Evolutionary conservation across 768 basidiomycete species (phyloP), one percentile per base, ranked within the genome.

Genomic region (Brasilioporus rufonigricans): DNA sequence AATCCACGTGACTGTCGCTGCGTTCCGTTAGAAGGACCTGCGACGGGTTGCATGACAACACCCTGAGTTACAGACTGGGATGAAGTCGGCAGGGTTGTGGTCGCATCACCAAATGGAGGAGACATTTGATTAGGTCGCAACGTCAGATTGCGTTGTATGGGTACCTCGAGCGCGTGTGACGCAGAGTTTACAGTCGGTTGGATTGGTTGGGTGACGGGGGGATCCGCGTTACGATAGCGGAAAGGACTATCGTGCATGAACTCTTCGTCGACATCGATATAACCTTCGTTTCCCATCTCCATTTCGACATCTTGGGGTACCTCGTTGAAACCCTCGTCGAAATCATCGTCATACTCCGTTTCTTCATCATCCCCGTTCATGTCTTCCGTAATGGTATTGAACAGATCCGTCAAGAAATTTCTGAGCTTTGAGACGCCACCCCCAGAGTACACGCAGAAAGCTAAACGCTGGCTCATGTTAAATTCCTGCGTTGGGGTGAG

Each of bases 381-480:
- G 48, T 77, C 77, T 62, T 89, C 89, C 3, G 82, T 87, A 62
- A 91, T 86, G 57, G 83, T 83, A 61, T 86, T 85, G 67, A 87
- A 90, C 14, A 89, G 70, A 55, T 87, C 87, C 7, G 81, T 86
- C 44, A 99, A 75, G 69, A 85, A 94, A 18, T 83, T 75, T 31
- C 96, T 82, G 19, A 99, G 79, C 45, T 93, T 86, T 12, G 80
- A 74, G 2, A 99, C 91, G 8, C 96, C 95, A 60, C 86, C 86
- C 21, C 93, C 92, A 12, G 96, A 98, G 75, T 91, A 99, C 16
- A 99, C 97, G 71, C 97, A 98, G 68, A 98, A 99, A 5, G 92
- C 84, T 19, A 82, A 77, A 46, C 92, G 85, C 68, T 99, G 97
- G 44, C 86, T 87, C 35, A 86, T 78, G 65, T 91, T 98, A 71